Evolutionary conservation across 2,329 filamentous ascomycete genomes (phyloP).

Genomic region (Blumeriella jaapii): DNA sequence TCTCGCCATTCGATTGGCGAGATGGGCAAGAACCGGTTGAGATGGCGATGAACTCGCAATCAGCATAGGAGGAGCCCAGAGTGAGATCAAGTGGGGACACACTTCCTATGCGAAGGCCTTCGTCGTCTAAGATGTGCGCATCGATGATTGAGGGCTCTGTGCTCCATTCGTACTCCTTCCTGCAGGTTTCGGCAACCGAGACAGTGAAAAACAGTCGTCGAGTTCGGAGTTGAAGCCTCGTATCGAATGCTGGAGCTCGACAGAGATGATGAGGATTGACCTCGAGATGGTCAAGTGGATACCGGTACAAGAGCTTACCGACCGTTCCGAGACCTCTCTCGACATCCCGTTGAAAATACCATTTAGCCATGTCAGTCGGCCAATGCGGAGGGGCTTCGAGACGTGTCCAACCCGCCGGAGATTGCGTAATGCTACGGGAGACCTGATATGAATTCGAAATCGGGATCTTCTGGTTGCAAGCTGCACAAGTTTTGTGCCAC

Average conservation of each 20-base stretch:
- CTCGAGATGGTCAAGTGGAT: not conserved
- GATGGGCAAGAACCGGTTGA: not conserved
- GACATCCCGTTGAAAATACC: not conserved
- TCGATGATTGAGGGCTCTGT: not conserved
- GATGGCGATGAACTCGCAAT: not conserved
- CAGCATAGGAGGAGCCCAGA: not conserved
- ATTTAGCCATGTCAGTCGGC: not conserved
- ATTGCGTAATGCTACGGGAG: not conserved
- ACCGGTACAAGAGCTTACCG: not conserved
- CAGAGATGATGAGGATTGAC: not conserved
- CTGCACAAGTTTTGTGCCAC: not conserved
- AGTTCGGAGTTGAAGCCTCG: not conserved
- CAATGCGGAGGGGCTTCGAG: not conserved
- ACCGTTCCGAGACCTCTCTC: no score
- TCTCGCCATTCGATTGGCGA: not conserved
- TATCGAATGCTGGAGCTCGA: not conserved
- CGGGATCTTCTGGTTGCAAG: not conserved
- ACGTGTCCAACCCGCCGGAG: not conserved
- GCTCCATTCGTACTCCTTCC: not conserved
- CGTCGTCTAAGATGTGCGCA: not conserved
- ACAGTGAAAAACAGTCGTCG: not conserved
- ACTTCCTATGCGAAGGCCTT: not conserved
- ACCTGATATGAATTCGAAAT: constrained; percentile 2
- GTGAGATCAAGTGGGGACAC: not conserved
- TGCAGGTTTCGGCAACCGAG: not conserved